Evolutionary conservation across 1,139 yeast species (phyloP).

Genomic region (Lodderomyces elongisporus): DNA sequence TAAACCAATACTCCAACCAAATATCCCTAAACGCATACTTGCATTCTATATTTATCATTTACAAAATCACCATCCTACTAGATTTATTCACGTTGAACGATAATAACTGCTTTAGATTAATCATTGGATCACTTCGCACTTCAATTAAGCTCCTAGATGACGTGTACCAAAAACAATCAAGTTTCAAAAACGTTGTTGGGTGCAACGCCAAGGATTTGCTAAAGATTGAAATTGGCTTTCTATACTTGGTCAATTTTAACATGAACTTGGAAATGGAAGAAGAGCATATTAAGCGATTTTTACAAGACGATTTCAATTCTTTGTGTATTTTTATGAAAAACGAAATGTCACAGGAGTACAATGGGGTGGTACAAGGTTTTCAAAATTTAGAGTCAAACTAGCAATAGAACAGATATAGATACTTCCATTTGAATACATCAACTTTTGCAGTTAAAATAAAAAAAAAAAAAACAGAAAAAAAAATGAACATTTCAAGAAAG

Average conservation of each 20-base stretch:
- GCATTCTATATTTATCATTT: constrained; percentile 38
- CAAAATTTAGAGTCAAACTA: not conserved
- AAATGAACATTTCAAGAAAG: not conserved
- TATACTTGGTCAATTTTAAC: constrained; percentile 38
- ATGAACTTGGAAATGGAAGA: constrained; percentile 31
- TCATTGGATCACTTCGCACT: constrained; percentile 41
- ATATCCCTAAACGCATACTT: constrained; percentile 38
- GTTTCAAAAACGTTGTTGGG: constrained; percentile 45
- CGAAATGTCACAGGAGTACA: constrained; percentile 9
- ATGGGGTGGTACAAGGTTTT: constrained; percentile 2
- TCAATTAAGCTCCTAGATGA: constrained; percentile 43
- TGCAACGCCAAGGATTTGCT: constrained; percentile 34
- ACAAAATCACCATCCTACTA: constrained; percentile 31
- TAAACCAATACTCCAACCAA: constrained; percentile 39
- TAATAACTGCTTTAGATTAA: constrained; percentile 34
- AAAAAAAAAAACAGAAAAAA: not conserved
- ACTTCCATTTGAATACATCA: too few species aligned
- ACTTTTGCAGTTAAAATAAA: too few species aligned
- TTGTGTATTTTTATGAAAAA: constrained; percentile 18
- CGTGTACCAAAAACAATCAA: constrained; percentile 38
- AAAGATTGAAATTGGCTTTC: constrained; percentile 38
- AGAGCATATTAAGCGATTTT: constrained; percentile 31
- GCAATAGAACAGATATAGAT: not conserved
- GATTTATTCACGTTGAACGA: constrained; percentile 29
- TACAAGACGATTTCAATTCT: constrained; percentile 25